phyloP scores from a whole-genome alignment of 1,284 basidiomycete genomes.

The Fomitopsis palustris region DNA sequence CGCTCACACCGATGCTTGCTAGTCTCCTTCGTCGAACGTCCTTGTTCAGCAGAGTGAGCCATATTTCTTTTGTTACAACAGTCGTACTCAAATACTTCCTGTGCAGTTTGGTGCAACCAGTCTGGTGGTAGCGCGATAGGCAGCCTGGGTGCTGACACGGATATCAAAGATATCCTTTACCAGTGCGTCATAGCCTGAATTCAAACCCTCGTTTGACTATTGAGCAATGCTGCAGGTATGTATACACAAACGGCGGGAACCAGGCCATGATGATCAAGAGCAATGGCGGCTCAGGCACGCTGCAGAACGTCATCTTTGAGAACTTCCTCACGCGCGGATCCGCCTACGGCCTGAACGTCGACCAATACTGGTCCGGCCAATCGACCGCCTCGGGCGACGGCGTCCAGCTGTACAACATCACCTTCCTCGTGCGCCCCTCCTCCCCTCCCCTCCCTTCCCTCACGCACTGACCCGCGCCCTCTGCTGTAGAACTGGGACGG shows the following conservation, averaged over 20 bases:
- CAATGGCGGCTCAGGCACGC: slow-evolving; percentile 30
- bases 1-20: neutral
- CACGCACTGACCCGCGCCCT: neutral
- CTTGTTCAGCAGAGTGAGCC: slow-evolving; percentile 29
- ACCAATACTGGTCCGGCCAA: slow-evolving; percentile 30
- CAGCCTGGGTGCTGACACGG: slow-evolving; percentile 27
- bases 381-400: slow-evolving; percentile 22
- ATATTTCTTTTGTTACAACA: too few relatives aligned
- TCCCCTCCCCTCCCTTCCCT: neutral
- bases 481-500: slow-evolving; percentile 35
- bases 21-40: slow-evolving; percentile 27
- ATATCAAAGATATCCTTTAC: slow-evolving; percentile 31
- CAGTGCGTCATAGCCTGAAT: slow-evolving; percentile 3
- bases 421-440: slow-evolving; percentile 21
- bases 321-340: slow-evolving; percentile 30
- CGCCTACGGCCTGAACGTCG: slow-evolving; percentile 32
- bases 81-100: too few relatives aligned
- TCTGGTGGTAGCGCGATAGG: slow-evolving; percentile 35
- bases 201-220: neutral
- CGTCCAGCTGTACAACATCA: slow-evolving; percentile 28
- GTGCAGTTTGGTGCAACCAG: slow-evolving; percentile 34
- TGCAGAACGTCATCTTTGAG: slow-evolving; percentile 31
- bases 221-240: slow-evolving; percentile 12
- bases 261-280: slow-evolving; percentile 37
- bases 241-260: slow-evolving; percentile 34